phyloP scores from a whole-genome alignment of 768 basidiomycete species.

The Chalciporus chontae region DNA sequence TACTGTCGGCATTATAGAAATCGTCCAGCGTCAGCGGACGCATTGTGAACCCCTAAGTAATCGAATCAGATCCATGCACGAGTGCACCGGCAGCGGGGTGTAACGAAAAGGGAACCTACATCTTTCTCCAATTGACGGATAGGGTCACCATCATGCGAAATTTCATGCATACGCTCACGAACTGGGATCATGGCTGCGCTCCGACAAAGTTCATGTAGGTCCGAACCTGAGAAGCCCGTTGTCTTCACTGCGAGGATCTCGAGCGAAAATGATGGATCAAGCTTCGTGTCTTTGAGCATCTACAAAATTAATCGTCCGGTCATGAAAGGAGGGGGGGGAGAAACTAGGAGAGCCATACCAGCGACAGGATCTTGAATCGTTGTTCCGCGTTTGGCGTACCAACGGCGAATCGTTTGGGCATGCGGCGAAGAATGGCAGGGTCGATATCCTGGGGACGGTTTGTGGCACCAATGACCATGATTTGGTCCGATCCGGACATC shows the following conservation, averaged over 20 bases:
- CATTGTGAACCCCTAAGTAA: conserved; percentile 64
- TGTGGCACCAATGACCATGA: conserved; percentile 91
- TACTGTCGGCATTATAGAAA: conserved; percentile 50
- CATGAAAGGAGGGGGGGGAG: background rate
- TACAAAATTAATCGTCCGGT: conserved; percentile 26
- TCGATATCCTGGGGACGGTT: conserved; percentile 94
- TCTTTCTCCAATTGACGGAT: conserved; percentile 41
- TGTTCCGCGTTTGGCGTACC: conserved; percentile 76
- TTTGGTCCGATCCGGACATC: conserved; percentile 72
- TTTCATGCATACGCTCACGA: conserved; percentile 70
- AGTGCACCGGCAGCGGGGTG: background rate
- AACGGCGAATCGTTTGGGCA: conserved; percentile 95
- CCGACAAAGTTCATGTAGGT: conserved; percentile 87
- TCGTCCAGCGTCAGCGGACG: conserved; percentile 70
- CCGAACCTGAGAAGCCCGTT: conserved; percentile 82
- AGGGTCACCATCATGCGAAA: conserved; percentile 45
- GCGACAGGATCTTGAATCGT: conserved; percentile 74
- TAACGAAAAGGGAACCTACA: conserved; percentile 26
- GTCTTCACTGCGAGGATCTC: conserved; percentile 61
- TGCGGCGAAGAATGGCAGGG: conserved; percentile 83
- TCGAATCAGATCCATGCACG: background rate
- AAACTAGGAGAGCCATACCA: conserved; percentile 45
- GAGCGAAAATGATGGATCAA: conserved; percentile 61
- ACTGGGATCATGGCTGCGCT: conserved; percentile 93
- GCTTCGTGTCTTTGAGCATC: conserved; percentile 82